Base-by-base conservation (phyloP, 2,329 filamentous ascomycete species). In the Colletotrichum sublineola region DNA sequence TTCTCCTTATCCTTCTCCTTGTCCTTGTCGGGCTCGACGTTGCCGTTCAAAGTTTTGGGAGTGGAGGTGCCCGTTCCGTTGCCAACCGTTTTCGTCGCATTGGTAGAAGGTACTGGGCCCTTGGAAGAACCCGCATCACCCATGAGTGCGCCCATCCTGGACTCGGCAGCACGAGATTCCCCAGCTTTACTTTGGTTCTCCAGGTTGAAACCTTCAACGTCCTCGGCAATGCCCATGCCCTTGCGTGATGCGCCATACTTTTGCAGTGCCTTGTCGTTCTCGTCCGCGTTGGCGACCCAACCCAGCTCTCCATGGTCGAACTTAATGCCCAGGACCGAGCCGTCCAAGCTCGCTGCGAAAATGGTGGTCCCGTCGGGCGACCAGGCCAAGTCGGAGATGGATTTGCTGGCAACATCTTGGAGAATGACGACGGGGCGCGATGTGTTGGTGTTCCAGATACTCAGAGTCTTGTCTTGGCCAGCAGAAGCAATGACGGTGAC, bases 81-180 rank as follows among this genome's bases (percentile, higher is more conserved):
- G 74, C 73, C 78, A 24, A 77, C 75, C 5, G 80, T 74, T 74
- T 87, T 94, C 81, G 80, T 84, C 0, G 87, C 87, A 66, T 89
- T 89, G 36, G 84, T 82, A n/a, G 80, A 84, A 65, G 84, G 81
- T 5, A 83, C 81, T 11, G 82, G 80, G 63, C 86, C 84, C 52
- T 90, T 89, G 4, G 86, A 84, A 4, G 88, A 81, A 64, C 87
- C 87, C 24, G 89, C 88, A 78, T 97, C 95, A 7, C 96, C 96
- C 96, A 99, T 99, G 48, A 99, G 84, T n/a, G 96, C 96, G 15
- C 96, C 96, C 96, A 99, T 99, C 75, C 96, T 90, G 2, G 95
- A 96, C 82, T 99, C 94, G 0, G 96, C 95, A 6, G 93, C 95
- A 75, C 92, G 94, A 42, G 96, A 88, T 80, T 99, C 96, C 31